These are phyloP conservation scores for Ganoderma lucidum DNA, from an alignment of 1,284 basidiomycete genomes.

Conservation along the genomic window DNA sequence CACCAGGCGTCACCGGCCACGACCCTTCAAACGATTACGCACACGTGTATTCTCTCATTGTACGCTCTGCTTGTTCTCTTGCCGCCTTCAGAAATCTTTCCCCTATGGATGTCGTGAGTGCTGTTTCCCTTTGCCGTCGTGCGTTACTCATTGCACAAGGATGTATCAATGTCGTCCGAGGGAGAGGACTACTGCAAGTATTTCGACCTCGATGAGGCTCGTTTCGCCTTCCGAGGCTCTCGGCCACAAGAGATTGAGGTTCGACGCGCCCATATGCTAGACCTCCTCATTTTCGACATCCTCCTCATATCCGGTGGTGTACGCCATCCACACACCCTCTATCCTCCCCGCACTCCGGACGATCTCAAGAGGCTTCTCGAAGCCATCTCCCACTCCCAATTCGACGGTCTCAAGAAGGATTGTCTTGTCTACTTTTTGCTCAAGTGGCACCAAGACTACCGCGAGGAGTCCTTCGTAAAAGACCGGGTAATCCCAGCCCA, in stretches of 20 bases:
- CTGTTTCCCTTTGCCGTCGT: no score
- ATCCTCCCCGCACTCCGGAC: slow-evolving; percentile 68
- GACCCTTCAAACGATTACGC: not conserved
- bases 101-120: slow-evolving; percentile 28
- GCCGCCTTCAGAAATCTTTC: not conserved
- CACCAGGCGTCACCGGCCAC: not conserved
- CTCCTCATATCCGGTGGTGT: slow-evolving; percentile 73
- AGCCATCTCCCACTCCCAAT: slow-evolving; percentile 65
- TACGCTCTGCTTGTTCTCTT: slow-evolving; percentile 6
- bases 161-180: slow-evolving; percentile 22
- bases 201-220: slow-evolving; percentile 53
- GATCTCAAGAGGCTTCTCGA: slow-evolving; percentile 62
- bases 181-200: slow-evolving; percentile 41
- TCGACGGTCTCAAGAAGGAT: slow-evolving; percentile 79
- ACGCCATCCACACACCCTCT: slow-evolving; percentile 60
- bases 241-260: slow-evolving; percentile 61
- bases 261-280: slow-evolving; percentile 66
- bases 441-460: slow-evolving; percentile 74
- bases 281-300: slow-evolving; percentile 76
- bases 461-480: slow-evolving; percentile 61
- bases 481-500: slow-evolving; percentile 74
- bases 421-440: slow-evolving; percentile 80
- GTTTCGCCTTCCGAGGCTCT: slow-evolving; percentile 60
- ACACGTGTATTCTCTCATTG: slow-evolving; percentile 15
- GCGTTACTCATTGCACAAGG: slow-evolving; percentile 16